Evolutionary conservation across 306 rosid genomes (phyloP).

Genomic region (Vigna mungo): DNA sequence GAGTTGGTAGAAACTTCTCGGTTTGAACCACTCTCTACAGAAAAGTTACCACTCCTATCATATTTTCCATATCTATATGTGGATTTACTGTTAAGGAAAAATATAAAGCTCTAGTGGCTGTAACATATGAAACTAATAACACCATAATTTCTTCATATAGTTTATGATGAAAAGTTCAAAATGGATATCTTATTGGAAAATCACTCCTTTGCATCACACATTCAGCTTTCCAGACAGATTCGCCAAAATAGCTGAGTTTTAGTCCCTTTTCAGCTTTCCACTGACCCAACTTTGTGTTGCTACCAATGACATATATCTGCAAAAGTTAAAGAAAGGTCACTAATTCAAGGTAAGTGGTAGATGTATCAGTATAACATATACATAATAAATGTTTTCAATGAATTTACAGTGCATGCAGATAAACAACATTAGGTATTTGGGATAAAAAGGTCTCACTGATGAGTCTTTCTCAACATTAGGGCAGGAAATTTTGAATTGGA

Average conservation of each 20-base stretch:
- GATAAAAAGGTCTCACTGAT: conserved; percentile 61
- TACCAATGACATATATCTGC: conserved; percentile 84
- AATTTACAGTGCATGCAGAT: conserved; percentile 37
- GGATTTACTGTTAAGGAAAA: conserved; percentile 66
- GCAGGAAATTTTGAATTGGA: conserved; percentile 83
- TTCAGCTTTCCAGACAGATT: conserved; percentile 86
- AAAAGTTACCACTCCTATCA: conserved; percentile 61
- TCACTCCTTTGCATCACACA: conserved; percentile 67
- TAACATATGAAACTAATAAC: conserved; percentile 36
- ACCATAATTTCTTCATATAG: conserved; percentile 15
- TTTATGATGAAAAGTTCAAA: conserved; percentile 36
- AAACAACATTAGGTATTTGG: conserved; percentile 24
- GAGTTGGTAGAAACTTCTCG: conserved; percentile 67
- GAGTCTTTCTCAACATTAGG: conserved; percentile 77
- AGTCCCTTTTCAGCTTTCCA: conserved; percentile 79
- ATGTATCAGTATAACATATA: conserved; percentile 5
- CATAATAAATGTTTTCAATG: conserved; percentile 8
- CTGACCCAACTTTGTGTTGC: conserved; percentile 72
- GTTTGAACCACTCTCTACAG: conserved; percentile 77
- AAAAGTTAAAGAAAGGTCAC: conserved; percentile 35
- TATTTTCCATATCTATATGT: conserved; percentile 88
- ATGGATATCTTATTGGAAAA: conserved; percentile 88
- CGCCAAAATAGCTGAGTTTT: conserved; percentile 81
- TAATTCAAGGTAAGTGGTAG: conserved; percentile 28
- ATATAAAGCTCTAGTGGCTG: conserved; percentile 25